Conservation (phyloP, 176 grass and related monocot genomes). For the Musa beccarii region DNA sequence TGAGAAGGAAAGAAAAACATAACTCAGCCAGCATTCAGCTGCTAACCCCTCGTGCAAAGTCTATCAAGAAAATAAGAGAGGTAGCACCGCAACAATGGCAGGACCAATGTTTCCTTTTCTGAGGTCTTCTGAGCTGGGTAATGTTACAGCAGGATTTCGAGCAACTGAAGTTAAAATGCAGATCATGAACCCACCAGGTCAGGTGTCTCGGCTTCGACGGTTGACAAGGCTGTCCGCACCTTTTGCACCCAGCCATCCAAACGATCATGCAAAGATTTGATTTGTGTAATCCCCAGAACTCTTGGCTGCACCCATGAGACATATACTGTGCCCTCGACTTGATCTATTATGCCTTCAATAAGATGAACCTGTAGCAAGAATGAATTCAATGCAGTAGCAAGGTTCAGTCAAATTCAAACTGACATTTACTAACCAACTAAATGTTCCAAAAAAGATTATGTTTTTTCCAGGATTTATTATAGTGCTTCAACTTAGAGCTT, state of each 20-base stretch:
- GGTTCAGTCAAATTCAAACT: too few relatives aligned
- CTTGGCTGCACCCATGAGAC: slow-evolving; percentile 89
- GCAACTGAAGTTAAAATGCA: neutral
- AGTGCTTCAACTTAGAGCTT: too few relatives aligned
- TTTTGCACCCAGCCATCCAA: slow-evolving; percentile 76
- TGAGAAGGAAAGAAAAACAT: slow-evolving; percentile 4
- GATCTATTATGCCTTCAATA: slow-evolving; percentile 93
- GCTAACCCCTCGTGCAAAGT: neutral
- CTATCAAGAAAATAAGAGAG: neutral
- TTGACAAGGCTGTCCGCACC: slow-evolving; percentile 63
- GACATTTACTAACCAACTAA: too few relatives aligned
- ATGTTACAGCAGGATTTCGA: neutral
- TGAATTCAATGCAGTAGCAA: too few relatives aligned
- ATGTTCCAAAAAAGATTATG: too few relatives aligned
- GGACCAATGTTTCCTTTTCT: neutral
- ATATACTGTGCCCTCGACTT: slow-evolving; percentile 71
- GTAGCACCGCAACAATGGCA: neutral
- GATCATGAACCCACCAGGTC: slow-evolving; percentile 66
- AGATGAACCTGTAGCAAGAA: slow-evolving; percentile 66
- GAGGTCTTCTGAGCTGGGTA: neutral
- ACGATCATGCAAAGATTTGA: slow-evolving; percentile 61
- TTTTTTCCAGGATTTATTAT: too few relatives aligned
- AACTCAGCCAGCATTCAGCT: slow-evolving; percentile 7
- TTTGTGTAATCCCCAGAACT: slow-evolving; percentile 73
- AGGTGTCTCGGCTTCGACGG: slow-evolving; percentile 85